phyloP scores from a whole-genome alignment of 148 eudicot species.

The Gaultheria prostrata region DNA sequence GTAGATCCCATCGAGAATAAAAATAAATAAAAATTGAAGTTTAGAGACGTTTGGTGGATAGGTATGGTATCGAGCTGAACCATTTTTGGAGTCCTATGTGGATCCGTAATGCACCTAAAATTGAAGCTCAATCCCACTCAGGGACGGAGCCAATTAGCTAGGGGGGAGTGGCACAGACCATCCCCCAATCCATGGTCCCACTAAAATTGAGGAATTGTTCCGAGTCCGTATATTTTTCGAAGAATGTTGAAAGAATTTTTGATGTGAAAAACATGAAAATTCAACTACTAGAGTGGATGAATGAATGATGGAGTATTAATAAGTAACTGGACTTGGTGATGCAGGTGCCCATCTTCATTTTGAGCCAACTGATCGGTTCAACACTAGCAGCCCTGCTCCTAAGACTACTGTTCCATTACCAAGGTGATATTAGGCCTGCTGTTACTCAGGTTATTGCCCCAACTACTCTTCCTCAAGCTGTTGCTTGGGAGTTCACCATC shows the following conservation, averaged over 20 bases:
- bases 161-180: too few relatives aligned
- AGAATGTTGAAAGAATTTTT: background rate
- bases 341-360: conserved; percentile 34
- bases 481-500: conserved; percentile 37
- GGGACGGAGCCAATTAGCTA: too few relatives aligned
- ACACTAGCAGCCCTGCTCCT: conserved; percentile 40
- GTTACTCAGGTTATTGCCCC: conserved; percentile 32
- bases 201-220: too few relatives aligned
- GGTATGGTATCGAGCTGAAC: too few relatives aligned
- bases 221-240: too few relatives aligned
- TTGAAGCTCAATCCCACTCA: too few relatives aligned
- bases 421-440: conserved; percentile 28
- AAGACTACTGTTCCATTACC: conserved; percentile 29
- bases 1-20: too few relatives aligned
- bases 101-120: too few relatives aligned
- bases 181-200: too few relatives aligned
- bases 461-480: conserved; percentile 39
- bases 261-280: background rate
- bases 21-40: too few relatives aligned
- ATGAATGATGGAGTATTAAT: background rate
- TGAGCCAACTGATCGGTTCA: conserved; percentile 37
- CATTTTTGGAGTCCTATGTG: too few relatives aligned
- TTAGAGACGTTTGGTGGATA: too few relatives aligned
- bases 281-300: background rate
- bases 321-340: background rate